Base-by-base conservation (phyloP, 495 filamentous ascomycete genomes). In the Penicillium parvum region DNA sequence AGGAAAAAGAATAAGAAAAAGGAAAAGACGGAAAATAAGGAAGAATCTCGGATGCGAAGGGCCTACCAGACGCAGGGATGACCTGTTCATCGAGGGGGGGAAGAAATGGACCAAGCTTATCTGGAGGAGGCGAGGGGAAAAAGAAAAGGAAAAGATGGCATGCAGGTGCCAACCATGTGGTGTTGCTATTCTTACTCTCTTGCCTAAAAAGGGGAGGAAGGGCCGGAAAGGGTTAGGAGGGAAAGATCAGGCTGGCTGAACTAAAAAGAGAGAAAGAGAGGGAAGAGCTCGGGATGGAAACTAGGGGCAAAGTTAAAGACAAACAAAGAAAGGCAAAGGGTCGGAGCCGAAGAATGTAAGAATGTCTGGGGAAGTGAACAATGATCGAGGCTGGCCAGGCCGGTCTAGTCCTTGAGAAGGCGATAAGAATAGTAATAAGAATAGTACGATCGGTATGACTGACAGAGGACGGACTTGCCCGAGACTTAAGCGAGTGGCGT, bases 151-250 rank as follows among this genome's bases (percentile, higher is more conserved):
- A 23, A 18, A 32, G 32, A 55, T 55, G 55, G 52, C 51, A 50
- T 59, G 64, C 65, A 66, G 63, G 51, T 69, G 63, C 63, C 61
- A 69, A 66, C 61, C 63, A 69, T 65, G 61, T 61, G 61, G 65
- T 49, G 35, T 49, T 47, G 39, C 47, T 49, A 43, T 49, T 49
- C 40, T 43, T 40, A 32, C 40, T 23, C 37, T 40, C 37, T 40
- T 26, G 17, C 32, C 37, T 47, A 37, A 37, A 26, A 8, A 8
- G 22, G 35, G 28, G 28, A 15, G 28, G 12, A 15, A 15, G n/a
- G 12, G 12, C 28, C 28, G 28, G 16, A 14, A 15, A n/a, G 16
- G 28, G 12, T 30, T 14, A 15, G 11, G 27, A 14, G 1, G n/a
- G 27, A 5, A n/a, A n/a, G 11, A 8, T 7, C 20, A 22, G 41